Percentiles rank a stretch among this genome's conserved stretches.
These are phyloP conservation scores for Nakaseomyces delphensis DNA, from an alignment of 1,139 yeast genomes.

Conservation along the genomic window DNA sequence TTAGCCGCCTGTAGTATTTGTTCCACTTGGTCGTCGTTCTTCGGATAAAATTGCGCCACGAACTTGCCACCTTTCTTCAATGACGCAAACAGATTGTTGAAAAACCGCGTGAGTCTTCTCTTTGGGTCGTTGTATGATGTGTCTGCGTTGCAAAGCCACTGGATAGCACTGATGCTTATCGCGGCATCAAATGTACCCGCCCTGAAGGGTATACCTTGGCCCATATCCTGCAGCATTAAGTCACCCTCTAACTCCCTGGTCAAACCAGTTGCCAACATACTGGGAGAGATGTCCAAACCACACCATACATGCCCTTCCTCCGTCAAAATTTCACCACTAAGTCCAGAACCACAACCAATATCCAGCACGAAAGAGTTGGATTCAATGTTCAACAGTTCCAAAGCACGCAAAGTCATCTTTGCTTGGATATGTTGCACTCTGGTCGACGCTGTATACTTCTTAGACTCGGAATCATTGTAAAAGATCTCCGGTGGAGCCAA, in stretches of 20 bases:
- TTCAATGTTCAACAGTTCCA: constrained; percentile 71
- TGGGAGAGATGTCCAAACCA: constrained; percentile 94
- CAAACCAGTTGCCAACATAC: constrained; percentile 90
- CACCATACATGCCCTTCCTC: constrained; percentile 95
- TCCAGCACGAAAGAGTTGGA: constrained; percentile 70
- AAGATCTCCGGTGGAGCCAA: constrained; percentile 96
- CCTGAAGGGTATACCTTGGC: constrained; percentile 87
- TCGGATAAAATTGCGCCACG: constrained; percentile 94
- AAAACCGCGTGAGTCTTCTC: constrained; percentile 67
- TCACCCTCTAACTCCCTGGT: constrained; percentile 94
- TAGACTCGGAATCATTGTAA: constrained; percentile 82
- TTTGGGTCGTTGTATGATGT: constrained; percentile 78
- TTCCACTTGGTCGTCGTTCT: constrained; percentile 76
- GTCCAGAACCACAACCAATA: constrained; percentile 96
- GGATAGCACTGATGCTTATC: constrained; percentile 88
- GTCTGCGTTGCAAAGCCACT: constrained; percentile 97
- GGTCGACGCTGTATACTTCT: constrained; percentile 81
- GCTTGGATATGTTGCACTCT: constrained; percentile 98
- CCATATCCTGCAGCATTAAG: constrained; percentile 82
- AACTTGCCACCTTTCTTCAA: constrained; percentile 92
- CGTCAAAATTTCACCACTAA: constrained; percentile 85
- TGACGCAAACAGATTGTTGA: constrained; percentile 79
- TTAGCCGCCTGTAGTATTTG: constrained; percentile 77
- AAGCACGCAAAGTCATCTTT: constrained; percentile 88
- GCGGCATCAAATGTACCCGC: constrained; percentile 98